phyloP scores from a whole-genome alignment of 257 asterid species.

The Anisodus tanguticus region DNA sequence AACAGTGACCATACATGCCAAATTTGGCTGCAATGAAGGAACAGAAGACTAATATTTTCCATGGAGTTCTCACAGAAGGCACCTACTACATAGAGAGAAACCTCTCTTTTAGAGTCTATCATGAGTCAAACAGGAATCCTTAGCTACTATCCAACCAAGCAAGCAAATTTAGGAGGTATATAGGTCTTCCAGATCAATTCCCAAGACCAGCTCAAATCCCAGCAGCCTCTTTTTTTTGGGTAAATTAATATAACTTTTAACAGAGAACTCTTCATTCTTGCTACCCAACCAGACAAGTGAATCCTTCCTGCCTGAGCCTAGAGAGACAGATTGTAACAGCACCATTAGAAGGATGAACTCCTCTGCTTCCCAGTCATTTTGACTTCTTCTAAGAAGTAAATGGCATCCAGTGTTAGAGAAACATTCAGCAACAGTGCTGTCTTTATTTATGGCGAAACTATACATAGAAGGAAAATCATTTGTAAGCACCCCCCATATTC shows the following conservation, averaged over 20 bases:
- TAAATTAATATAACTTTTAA: not conserved
- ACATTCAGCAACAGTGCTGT: not conserved
- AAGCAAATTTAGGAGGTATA: conserved; percentile 1
- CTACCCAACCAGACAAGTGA: not conserved
- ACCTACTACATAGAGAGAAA: not conserved
- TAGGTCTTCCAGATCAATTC: not conserved
- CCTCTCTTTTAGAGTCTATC: not conserved
- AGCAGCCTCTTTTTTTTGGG: not conserved
- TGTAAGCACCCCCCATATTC: too few species aligned
- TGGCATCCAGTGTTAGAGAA: not conserved
- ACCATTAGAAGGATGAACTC: not conserved
- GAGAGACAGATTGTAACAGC: not conserved
- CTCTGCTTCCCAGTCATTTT: not conserved
- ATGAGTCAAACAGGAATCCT: not conserved
- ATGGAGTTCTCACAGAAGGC: not conserved
- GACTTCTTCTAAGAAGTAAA: not conserved
- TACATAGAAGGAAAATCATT: not conserved
- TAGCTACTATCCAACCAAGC: not conserved
- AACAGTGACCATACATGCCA: not conserved
- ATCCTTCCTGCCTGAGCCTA: not conserved
- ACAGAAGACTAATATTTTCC: not conserved
- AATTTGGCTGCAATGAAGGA: not conserved
- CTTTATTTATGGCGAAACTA: not conserved
- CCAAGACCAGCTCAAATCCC: not conserved
- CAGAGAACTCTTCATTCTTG: not conserved